Evolutionary conservation across 2,329 filamentous ascomycete species (phyloP).

Genomic region (Fusarium kyushuense): DNA sequence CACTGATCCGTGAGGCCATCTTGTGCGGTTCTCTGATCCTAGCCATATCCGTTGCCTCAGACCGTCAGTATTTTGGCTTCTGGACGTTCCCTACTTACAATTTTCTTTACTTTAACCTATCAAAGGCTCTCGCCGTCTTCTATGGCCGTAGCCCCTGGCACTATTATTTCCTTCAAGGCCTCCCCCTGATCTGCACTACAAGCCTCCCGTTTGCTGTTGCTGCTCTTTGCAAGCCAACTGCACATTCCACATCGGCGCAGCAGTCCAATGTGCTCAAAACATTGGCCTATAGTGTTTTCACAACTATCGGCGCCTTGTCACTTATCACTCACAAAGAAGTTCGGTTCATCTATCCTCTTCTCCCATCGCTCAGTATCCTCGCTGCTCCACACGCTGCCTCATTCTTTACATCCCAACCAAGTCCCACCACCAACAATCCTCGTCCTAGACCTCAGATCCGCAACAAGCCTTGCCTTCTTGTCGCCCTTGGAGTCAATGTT

Average conservation of each 20-base stretch:
- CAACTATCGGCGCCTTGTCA: constrained; percentile 74
- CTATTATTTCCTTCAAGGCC: constrained; percentile 91
- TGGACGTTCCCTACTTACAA: constrained; percentile 92
- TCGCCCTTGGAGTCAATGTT: constrained; percentile 74
- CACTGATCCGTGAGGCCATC: constrained; percentile 72
- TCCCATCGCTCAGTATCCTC: constrained; percentile 87
- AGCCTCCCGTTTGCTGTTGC: constrained; percentile 79
- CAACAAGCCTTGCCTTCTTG: constrained; percentile 67
- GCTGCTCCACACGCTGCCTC: constrained; percentile 74
- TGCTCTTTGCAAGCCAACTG: constrained; percentile 67
- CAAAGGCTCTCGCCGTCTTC: constrained; percentile 88
- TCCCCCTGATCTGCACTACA: constrained; percentile 87
- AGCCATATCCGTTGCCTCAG: constrained; percentile 72
- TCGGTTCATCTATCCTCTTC: constrained; percentile 92
- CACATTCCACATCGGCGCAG: constrained; percentile 50
- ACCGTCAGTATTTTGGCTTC: constrained; percentile 82
- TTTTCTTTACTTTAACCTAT: constrained; percentile 92
- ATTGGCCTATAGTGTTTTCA: constrained; percentile 68
- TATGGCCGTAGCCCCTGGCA: constrained; percentile 92
- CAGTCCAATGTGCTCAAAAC: constrained; percentile 53
- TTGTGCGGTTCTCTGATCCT: constrained; percentile 74
- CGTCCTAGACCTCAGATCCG: constrained; percentile 54
- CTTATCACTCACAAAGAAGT: constrained; percentile 95
- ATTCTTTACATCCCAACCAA: constrained; percentile 68
- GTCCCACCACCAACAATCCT: constrained; percentile 47